phyloP scores from a whole-genome alignment of 345 rosid genomes.

The Populus euphratica region DNA sequence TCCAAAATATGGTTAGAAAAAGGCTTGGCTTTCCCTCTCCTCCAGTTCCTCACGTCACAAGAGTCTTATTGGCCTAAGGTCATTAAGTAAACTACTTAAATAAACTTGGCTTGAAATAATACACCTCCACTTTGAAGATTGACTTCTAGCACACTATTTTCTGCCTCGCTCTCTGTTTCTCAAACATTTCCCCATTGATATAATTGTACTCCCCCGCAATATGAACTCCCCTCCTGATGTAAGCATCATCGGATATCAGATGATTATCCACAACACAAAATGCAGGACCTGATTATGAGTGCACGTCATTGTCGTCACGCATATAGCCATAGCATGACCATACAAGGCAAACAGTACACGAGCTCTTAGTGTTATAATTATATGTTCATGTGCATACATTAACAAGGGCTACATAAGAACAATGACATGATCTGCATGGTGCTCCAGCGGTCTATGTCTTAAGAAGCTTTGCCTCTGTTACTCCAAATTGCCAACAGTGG shows the following conservation, averaged over 20 bases:
- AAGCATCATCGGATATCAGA: slow-evolving; percentile 42
- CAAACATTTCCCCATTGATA: slow-evolving; percentile 35
- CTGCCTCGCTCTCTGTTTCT: slow-evolving; percentile 25
- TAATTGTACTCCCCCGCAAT: slow-evolving; percentile 55
- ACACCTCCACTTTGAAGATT: slow-evolving; percentile 38
- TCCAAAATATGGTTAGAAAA: slow-evolving; percentile 7
- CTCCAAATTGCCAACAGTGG: slow-evolving; percentile 39
- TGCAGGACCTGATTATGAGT: slow-evolving; percentile 8
- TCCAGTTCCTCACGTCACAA: slow-evolving; percentile 31
- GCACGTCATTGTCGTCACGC: slow-evolving; percentile 18
- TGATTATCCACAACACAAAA: slow-evolving; percentile 48
- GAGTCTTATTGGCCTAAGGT: slow-evolving; percentile 25
- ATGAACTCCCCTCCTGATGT: slow-evolving; percentile 38
- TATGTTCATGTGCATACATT: slow-evolving; percentile 13
- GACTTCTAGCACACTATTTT: slow-evolving; percentile 44
- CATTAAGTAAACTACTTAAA: slow-evolving; percentile 12
- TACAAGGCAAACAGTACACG: slow-evolving; percentile 1
- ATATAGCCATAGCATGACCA: slow-evolving; percentile 18
- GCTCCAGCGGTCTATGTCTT: slow-evolving; percentile 14
- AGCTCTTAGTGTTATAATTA: slow-evolving; percentile 1
- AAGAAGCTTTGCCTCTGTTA: slow-evolving; percentile 10
- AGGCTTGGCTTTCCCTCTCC: slow-evolving; percentile 25
- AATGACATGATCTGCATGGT: slow-evolving; percentile 38
- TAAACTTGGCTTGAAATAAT: slow-evolving; percentile 17
- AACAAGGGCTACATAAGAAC: slow-evolving; percentile 10